Base-by-base conservation (phyloP, 352 stramenopile species). In the Phytophthora hybrid region DNA sequence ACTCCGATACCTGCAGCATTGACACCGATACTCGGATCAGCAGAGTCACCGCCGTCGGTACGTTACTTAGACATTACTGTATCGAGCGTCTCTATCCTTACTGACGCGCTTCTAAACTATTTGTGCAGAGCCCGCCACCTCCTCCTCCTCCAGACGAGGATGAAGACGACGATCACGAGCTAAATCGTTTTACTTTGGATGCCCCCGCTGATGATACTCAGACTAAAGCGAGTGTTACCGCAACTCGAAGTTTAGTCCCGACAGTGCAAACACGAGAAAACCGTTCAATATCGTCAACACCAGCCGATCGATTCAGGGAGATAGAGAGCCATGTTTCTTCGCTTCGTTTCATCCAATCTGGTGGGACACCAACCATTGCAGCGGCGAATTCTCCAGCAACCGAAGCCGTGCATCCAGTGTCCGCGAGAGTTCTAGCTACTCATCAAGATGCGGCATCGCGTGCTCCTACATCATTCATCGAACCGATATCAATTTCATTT, bases 101-200 rank as follows among this genome's bases (percentile, higher is more conserved):
- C 47, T 54, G 47, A 54, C 29, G 16, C 10, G 10, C 4, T 54
- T 1, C 7, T 9, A 31, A 54, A 26, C 18, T 31, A 9, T 10
- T 29, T 14, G 6, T 66, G 39, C 63, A 83, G 77, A 88, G 79
- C 77, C 84, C 73, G 8, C 84, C 84, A 18, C 83, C 83, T 4
- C 84, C 83, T 16, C 79, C 84, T 47, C 82, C 84, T 19, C 81
- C 82, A 65, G 78, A 89, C 44, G 80, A 91, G 1, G 79, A 84
- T 29, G 78, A 86, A 47, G 46, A 78, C n/a, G 59, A 75, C 2
- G 74, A 83, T 46, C 7, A 74, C 39, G 64, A 82, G 9, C 46
- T 87, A 5, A 14, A 75, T 37, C 9, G 21, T 1, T 89, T 89
- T 49, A 49, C 62, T 4, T 32, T 87, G 69, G 41, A 75, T 63